Base-by-base conservation (phyloP, 495 filamentous ascomycete species). In the Glonium stellatum region DNA sequence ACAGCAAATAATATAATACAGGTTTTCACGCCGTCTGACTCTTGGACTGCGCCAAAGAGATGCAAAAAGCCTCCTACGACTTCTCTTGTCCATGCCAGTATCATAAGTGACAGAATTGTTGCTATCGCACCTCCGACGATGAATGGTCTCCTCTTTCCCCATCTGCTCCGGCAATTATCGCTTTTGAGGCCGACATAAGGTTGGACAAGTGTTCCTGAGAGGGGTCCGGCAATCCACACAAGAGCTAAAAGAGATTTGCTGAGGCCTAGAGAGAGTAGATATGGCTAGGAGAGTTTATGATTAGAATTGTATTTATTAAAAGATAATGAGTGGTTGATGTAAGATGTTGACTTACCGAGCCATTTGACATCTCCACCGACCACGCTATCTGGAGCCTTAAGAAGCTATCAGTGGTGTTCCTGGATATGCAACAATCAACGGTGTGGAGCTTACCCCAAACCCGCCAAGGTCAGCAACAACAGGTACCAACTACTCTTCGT, bases 131-230 rank as follows among this genome's bases (percentile, higher is more conserved):
- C 91, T 18, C 79, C 81, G 11, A 95, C 67, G 84, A 96, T 96
- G 67, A 95, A 96, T 0, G 91, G 92, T 62, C 89, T 88, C 61
- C 91, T 80, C 75, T 87, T 92, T 11, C 91, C 91, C 86, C 87
- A 93, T 35, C 79, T 70, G 9, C 84, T 74, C 35, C 90, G 84
- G 69, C 89, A 92, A 64, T 88, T 89, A 65, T 97, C 91, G 67
- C 89, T 95, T 65, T 87, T 80, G 68, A 96, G 91, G 54, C 91
- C 91, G 23, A 97, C 83, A 68, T 95, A 95, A n/a, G 91, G 91
- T 75, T 97, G 91, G 19, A 97, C 91, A 37, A 97, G 75, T 1
- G 83, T 83, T 12, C 91, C 91, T 1, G 89, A 89, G 23, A 97
- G 76, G 4, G 91, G 91, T 3, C 91, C 90, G 9, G 91, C 91